Conservation (phyloP, 768 basidiomycete genomes). For the Amanita polypyramis region DNA sequence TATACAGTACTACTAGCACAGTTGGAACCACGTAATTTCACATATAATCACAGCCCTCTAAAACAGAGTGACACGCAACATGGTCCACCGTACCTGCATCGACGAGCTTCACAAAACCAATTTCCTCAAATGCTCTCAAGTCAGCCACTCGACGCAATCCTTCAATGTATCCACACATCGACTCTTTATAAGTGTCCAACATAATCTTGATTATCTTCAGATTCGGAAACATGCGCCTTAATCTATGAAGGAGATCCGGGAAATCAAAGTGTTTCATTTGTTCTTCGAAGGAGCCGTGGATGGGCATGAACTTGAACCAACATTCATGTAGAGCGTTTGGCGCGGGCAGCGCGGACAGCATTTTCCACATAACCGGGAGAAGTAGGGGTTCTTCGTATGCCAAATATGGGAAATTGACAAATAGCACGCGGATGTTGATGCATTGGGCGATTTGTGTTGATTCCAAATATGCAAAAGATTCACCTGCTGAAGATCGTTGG, state of each 20-base stretch:
- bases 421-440: neutral
- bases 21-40: neutral
- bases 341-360: neutral
- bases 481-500: neutral
- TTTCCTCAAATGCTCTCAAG: neutral
- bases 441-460: neutral
- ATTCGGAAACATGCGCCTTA: neutral
- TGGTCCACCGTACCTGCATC: neutral
- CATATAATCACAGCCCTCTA: neutral
- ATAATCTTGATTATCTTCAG: slow-evolving; percentile 4
- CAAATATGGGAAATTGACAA: neutral
- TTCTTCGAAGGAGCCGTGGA: neutral
- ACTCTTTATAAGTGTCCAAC: neutral
- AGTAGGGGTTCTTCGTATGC: neutral
- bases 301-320: neutral
- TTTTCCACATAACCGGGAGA: neutral
- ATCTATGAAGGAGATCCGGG: neutral
- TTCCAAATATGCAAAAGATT: neutral
- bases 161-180: neutral
- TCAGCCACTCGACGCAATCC: neutral
- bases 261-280: neutral
- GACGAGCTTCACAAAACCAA: neutral
- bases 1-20: too few species aligned
- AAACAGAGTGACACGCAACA: neutral
- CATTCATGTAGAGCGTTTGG: neutral